Evolutionary conservation across 352 stramenopile species (phyloP), one percentile per base, ranked within the genome.

Genomic region (Pythium oligandrum): DNA sequence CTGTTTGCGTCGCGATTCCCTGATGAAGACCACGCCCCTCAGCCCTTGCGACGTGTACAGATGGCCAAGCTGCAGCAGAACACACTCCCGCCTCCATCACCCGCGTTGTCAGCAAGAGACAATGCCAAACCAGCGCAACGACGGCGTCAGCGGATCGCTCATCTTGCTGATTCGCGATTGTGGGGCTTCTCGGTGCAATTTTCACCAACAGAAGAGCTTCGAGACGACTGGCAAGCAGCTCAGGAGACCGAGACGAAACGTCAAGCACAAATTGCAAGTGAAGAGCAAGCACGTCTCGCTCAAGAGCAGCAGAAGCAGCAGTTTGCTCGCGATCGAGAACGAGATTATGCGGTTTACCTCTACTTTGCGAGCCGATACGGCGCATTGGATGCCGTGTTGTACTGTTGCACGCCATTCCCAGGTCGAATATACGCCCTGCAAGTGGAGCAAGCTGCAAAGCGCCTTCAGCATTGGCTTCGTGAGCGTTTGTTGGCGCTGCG

Each of bases 121-220:
- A 26, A 26, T 26, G 0, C 17, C 17, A 26, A 26, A 26, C 17
- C 17, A 26, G 17, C 17, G 17, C 56, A 57, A 47, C 43, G 8
- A 43, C 4, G 48, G 48, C 36, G 48, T 34, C 33, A 43, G 40
- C 10, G 52, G 42, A 34, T 63, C n/a, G 56, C 57, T 9, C 55
- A 58, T 35, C 37, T 59, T 30, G 39, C 45, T 7, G 51, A 64
- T 37, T 61, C 55, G 33, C 38, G 51, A 6, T 40, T 71, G 32
- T 71, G 63, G 63, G 63, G 63, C 0, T 70, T 70, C 44, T 43
- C 55, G 10, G 59, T 71, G 3, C 59, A 62, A 10, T 63, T 57
- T 42, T 59, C 57, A 10, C 63, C 63, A 1, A 30, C 58, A 34
- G 3, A 55, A 51, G 63, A 71, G 12, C 55, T 57, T 2, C 31